Percentiles rank a stretch among this genome's conserved stretches.
These are phyloP conservation scores for Trichocomaceae sp. DNA, from an alignment of 2,329 filamentous ascomycete species.

Conservation along the genomic window DNA sequence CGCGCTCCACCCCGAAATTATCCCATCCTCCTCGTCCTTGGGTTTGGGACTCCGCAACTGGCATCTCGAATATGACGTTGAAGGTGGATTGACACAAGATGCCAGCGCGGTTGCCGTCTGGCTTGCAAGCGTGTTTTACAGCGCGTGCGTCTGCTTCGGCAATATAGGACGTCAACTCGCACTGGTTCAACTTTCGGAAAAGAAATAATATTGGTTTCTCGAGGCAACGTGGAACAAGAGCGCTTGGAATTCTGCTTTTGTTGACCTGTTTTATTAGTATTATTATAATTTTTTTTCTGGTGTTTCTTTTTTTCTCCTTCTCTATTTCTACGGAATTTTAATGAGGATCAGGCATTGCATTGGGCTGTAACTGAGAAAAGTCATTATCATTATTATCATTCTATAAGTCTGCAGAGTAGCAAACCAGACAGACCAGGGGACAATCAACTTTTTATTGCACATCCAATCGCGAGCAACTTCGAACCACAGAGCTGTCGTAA, in stretches of 20 bases:
- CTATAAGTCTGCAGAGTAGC: neutral
- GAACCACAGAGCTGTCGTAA: neutral
- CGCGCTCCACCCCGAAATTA: conserved; percentile 67
- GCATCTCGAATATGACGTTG: conserved; percentile 26
- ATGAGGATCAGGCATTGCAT: neutral
- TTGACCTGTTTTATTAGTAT: neutral
- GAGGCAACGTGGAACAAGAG: neutral
- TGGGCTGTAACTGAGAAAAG: neutral
- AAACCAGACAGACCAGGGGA: conserved; percentile 1
- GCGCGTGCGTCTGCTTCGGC: conserved; percentile 90
- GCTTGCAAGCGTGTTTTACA: conserved; percentile 90
- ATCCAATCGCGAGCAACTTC: no score
- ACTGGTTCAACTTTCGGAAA: conserved; percentile 24
- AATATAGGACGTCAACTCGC: conserved; percentile 82
- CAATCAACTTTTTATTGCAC: neutral
- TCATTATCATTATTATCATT: conserved; percentile 5
- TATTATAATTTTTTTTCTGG: neutral
- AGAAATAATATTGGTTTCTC: neutral
- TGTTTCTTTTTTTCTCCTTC: no score
- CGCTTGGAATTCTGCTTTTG: neutral
- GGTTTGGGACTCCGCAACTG: conserved; percentile 23
- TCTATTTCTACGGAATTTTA: neutral
- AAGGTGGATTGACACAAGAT: conserved; percentile 41
- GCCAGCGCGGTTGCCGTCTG: conserved; percentile 65
- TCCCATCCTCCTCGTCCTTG: conserved; percentile 46